phyloP scores from a whole-genome alignment of 2,329 filamentous ascomycete genomes.

The Aspergillus fructus region DNA sequence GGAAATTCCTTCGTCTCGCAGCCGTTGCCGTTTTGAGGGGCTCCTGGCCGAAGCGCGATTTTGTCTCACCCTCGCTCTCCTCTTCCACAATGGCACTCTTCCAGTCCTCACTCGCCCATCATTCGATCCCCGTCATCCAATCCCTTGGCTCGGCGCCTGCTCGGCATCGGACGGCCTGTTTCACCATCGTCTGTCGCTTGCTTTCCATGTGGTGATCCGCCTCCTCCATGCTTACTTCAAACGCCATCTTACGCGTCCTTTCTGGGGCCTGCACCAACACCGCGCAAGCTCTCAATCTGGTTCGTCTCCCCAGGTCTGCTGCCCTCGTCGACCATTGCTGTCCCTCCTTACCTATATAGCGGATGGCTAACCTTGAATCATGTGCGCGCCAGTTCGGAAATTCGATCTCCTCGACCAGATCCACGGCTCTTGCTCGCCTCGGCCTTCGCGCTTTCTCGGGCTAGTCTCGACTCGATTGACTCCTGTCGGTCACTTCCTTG shows the following conservation, averaged over 20 bases:
- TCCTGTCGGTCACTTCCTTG: background rate
- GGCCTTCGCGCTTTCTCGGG: background rate
- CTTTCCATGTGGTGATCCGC: slow-evolving; percentile 20
- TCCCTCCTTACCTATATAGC: background rate
- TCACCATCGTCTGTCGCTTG: slow-evolving; percentile 29
- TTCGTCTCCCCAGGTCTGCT: background rate
- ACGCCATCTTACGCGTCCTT: slow-evolving; percentile 27
- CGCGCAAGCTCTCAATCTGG: background rate
- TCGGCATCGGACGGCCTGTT: slow-evolving; percentile 20
- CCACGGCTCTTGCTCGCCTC: background rate
- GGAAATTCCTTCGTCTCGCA: background rate
- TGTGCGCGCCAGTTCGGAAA: background rate
- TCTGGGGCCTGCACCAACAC: background rate
- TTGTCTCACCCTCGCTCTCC: background rate
- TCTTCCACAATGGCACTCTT: too few species aligned
- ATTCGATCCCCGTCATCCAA: background rate
- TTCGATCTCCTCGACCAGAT: background rate
- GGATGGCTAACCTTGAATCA: background rate
- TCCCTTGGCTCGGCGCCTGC: background rate
- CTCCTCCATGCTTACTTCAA: slow-evolving; percentile 12
- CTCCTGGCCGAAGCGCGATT: background rate
- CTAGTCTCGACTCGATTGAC: background rate
- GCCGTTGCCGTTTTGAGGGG: slow-evolving; percentile 6
- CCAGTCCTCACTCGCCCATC: background rate
- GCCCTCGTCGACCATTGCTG: background rate